phyloP scores from a whole-genome alignment of 2,329 filamentous ascomycete genomes.

The Beauveria pseudobassiana region DNA sequence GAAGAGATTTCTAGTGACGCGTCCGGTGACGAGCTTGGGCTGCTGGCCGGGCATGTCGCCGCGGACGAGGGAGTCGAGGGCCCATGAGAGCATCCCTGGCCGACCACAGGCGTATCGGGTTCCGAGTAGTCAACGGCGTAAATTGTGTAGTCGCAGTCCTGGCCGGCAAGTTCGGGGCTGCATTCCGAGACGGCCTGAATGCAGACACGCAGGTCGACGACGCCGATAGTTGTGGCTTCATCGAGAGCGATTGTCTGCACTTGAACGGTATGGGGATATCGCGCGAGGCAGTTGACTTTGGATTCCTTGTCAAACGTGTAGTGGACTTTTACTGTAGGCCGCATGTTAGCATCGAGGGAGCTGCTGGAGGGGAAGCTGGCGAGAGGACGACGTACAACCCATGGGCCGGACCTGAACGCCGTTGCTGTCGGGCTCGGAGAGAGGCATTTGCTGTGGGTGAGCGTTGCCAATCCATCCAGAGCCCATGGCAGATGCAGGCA shows the following conservation, averaged over 20 bases:
- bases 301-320: constrained; percentile 91
- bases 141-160: constrained; percentile 80
- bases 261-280: constrained; percentile 70
- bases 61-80: constrained; percentile 43
- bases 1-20: constrained; percentile 78
- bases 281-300: constrained; percentile 82
- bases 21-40: constrained; percentile 75
- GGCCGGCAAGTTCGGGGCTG: constrained; percentile 75
- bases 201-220: constrained; percentile 81
- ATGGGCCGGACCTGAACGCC: constrained; percentile 55
- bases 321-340: constrained; percentile 74
- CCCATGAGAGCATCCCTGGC: constrained; percentile 88
- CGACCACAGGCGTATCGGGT: constrained; percentile 84
- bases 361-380: constrained; percentile 15
- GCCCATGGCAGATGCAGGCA: constrained; percentile 24
- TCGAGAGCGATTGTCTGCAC: constrained; percentile 78
- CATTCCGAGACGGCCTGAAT: constrained; percentile 68
- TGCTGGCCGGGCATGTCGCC: constrained; percentile 40
- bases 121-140: constrained; percentile 97
- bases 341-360: constrained; percentile 13
- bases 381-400: constrained; percentile 49
- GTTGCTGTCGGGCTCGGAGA: constrained; percentile 30
- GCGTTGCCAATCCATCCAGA: constrained; percentile 24
- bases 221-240: constrained; percentile 71
- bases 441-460: constrained; percentile 24